A percentile compares a stretch with the other conserved stretches of the same genome.
Evolutionary conservation across 106 monocot genomes (phyloP).

Genomic region (Allium sativum): DNA sequence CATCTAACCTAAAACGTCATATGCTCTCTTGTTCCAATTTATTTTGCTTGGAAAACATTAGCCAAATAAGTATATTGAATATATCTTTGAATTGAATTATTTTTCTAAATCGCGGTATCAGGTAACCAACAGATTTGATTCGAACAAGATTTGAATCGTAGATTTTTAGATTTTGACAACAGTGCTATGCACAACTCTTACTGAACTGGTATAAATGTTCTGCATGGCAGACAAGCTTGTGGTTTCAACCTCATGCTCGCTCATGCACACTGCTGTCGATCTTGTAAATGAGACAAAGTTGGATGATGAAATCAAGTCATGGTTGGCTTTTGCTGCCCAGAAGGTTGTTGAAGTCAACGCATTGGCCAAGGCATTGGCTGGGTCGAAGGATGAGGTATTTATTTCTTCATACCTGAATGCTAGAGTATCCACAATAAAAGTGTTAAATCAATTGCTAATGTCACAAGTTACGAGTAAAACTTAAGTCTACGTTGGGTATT

Average conservation of each 20-base stretch:
- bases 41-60: no score
- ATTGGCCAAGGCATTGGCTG: slow-evolving; percentile 21
- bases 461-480: background rate
- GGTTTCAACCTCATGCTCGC: slow-evolving; percentile 22
- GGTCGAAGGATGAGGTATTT: slow-evolving; percentile 19
- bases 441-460: background rate
- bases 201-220: background rate
- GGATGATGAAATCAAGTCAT: slow-evolving; percentile 25
- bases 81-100: no score
- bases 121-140: no score
- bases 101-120: no score
- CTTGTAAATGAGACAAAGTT: slow-evolving; percentile 23
- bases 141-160: no score
- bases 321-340: slow-evolving; percentile 29
- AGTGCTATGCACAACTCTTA: no score
- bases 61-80: no score
- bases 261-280: slow-evolving; percentile 25
- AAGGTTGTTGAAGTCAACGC: slow-evolving; percentile 25
- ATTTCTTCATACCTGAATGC: slow-evolving; percentile 2
- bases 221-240: slow-evolving; percentile 17
- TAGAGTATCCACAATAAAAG: no score
- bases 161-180: no score
- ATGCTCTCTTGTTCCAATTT: no score
- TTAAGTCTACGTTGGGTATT: no score
- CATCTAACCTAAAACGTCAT: no score